A percentile compares a stretch with the other conserved stretches of the same genome.
These are phyloP conservation scores for Pseudocercospora ulei DNA, from an alignment of 2,329 filamentous ascomycete genomes.

Conservation along the genomic window DNA sequence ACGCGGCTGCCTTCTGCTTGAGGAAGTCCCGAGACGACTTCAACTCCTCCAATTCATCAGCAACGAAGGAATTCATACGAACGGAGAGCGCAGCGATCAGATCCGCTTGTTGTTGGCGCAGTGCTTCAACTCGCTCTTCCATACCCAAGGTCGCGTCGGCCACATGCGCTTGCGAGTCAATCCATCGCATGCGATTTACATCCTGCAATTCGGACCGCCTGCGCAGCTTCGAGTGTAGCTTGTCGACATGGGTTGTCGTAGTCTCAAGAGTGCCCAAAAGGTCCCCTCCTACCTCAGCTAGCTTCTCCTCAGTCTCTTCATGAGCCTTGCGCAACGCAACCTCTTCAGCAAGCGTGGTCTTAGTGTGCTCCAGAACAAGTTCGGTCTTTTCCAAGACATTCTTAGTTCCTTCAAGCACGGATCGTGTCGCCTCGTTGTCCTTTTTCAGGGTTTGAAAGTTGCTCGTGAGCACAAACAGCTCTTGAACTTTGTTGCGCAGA, in stretches of 20 bases:
- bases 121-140: slow-evolving; percentile 62
- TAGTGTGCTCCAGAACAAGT: slow-evolving; percentile 66
- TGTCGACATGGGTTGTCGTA: slow-evolving; percentile 70
- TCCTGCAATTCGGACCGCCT: slow-evolving; percentile 75
- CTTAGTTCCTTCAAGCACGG: slow-evolving; percentile 67
- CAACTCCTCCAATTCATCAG: slow-evolving; percentile 62
- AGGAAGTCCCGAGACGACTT: slow-evolving; percentile 60
- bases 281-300: slow-evolving; percentile 61
- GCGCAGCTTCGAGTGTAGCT: slow-evolving; percentile 74
- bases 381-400: slow-evolving; percentile 80
- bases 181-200: slow-evolving; percentile 70
- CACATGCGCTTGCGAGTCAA: slow-evolving; percentile 64
- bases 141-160: slow-evolving; percentile 65
- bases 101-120: slow-evolving; percentile 61
- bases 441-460: slow-evolving; percentile 83
- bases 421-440: slow-evolving; percentile 69
- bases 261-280: slow-evolving; percentile 67
- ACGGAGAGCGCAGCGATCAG: slow-evolving; percentile 58
- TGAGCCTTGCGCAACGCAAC: slow-evolving; percentile 71
- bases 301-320: slow-evolving; percentile 68
- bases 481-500: slow-evolving; percentile 84
- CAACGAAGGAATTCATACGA: slow-evolving; percentile 68
- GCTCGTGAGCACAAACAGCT: slow-evolving; percentile 75
- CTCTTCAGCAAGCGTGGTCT: slow-evolving; percentile 68
- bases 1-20: slow-evolving; percentile 56